phyloP scores from a whole-genome alignment of 2,329 filamentous ascomycete species.

The Stagonosporopsis vannaccii region DNA sequence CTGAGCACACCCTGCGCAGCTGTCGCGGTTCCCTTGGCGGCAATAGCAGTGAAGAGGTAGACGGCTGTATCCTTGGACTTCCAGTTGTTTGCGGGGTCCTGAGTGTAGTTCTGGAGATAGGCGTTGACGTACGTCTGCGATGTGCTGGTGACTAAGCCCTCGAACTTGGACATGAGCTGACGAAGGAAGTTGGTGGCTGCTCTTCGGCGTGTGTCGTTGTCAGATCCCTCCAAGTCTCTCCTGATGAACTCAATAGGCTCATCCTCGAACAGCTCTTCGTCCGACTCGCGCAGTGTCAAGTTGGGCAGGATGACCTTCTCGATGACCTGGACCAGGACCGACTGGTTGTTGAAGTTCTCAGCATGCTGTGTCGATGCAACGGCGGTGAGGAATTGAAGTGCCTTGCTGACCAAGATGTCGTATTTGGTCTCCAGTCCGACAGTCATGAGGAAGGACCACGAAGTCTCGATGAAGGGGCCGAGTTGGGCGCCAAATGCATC shows the following conservation, averaged over 20 bases:
- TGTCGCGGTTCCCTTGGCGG: constrained; percentile 88
- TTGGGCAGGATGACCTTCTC: constrained; percentile 97
- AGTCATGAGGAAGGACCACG: constrained; percentile 88
- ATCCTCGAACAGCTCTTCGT: constrained; percentile 95
- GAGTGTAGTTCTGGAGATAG: constrained; percentile 78
- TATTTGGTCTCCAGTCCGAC: constrained; percentile 90
- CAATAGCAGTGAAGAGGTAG: constrained; percentile 93
- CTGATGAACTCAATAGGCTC: constrained; percentile 99
- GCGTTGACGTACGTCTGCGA: constrained; percentile 86
- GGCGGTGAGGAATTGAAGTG: constrained; percentile 91
- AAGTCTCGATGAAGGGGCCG: constrained; percentile 83
- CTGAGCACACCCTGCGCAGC: constrained; percentile 88
- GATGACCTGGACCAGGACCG: constrained; percentile 82
- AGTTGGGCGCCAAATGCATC: constrained; percentile 87
- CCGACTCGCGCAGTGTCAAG: constrained; percentile 87
- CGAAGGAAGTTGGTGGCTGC: constrained; percentile 95
- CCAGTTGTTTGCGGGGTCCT: constrained; percentile 75
- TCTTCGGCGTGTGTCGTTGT: constrained; percentile 89
- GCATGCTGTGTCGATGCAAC: constrained; percentile 82
- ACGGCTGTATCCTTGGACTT: constrained; percentile 98
- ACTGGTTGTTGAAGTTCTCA: constrained; percentile 81
- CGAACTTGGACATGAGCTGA: constrained; percentile 88
- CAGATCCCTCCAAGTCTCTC: constrained; percentile 92
- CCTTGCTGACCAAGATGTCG: constrained; percentile 92
- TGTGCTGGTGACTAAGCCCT: constrained; percentile 82